Evolutionary conservation across 176 grass and related monocot species (phyloP), one percentile per base, ranked within the genome.

Genomic region (Carex littledalei): DNA sequence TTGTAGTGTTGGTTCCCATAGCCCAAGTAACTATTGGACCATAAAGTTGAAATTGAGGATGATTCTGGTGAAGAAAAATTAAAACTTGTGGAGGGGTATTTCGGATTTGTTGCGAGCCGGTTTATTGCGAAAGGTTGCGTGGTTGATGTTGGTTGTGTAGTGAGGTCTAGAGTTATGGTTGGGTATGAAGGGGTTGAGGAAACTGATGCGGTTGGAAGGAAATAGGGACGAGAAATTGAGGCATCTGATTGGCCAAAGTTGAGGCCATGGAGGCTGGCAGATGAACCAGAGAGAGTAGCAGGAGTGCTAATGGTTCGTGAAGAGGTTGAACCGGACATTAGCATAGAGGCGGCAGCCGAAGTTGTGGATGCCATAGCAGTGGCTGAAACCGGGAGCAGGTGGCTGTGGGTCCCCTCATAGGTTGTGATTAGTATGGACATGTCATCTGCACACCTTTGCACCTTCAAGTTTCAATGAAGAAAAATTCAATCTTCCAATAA

Each of bases 401-500:
- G 95, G 69, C 89, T 98, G 85, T 98, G 95, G 8, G 70, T 89
- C 56, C 95, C 95, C 85, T 98, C 95, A 73, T 98, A 98, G 9
- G 93, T 98, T 35, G 95, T 98, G 86, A 95, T 95, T 52, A 98
- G 88, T 89, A 98, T 98, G 18, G 95, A 98, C 89, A 81, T 90
- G 88, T 98, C 93, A 0, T 92, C 89, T 3, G 85, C 90, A 63
- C 95, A 95, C 78, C 95, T 84, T 59, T 98, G 95, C 81, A 95
- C 95, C 95, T 98, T 89, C 52, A 45, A 45, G 74, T 24, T 77
- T 61, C 2, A 77, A 62, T 76, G 15, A 85, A 85, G 69, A 77
- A 63, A 5, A 15, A 26, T 62, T 59, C 41, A 77, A 60, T 78
- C 62, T 77, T 24, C 26, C 13, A 77, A 77, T 31, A 57, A 34